Evolutionary conservation across 2,329 filamentous ascomycete genomes (phyloP).

Genomic region (Talaromyces pinophilus): DNA sequence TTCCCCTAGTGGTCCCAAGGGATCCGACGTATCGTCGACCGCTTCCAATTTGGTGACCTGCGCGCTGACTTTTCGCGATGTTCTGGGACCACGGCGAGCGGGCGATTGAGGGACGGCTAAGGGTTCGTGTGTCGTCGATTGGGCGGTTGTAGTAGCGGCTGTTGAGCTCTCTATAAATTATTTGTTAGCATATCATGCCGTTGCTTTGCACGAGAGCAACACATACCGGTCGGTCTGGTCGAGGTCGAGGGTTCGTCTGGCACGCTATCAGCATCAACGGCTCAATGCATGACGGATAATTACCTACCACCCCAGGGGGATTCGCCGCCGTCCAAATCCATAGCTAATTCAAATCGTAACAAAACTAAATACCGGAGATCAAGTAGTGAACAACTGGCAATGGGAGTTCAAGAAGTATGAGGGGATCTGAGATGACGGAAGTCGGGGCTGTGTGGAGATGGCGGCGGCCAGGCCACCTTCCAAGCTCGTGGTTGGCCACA

Average conservation of each 20-base stretch:
- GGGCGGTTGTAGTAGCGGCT: conserved; percentile 32
- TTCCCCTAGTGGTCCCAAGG: conserved; percentile 62
- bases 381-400: background rate
- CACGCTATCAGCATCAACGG: conserved; percentile 17
- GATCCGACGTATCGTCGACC: conserved; percentile 63
- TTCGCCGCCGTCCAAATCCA: conserved; percentile 49
- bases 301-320: conserved; percentile 53
- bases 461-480: conserved; percentile 8
- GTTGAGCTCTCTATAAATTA: conserved; percentile 25
- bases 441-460: conserved; percentile 18
- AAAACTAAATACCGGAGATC: conserved; percentile 3
- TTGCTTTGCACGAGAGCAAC: background rate
- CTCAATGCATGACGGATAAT: conserved; percentile 21
- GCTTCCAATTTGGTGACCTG: conserved; percentile 64
- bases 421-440: conserved; percentile 23
- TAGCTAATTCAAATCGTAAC: conserved; percentile 24
- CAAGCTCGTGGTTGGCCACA: conserved; percentile 20
- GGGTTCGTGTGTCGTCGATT: conserved; percentile 39
- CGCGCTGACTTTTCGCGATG: conserved; percentile 59
- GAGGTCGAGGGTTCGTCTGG: conserved; percentile 49
- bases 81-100: conserved; percentile 53
- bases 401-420: conserved; percentile 13
- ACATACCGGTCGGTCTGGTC: conserved; percentile 37
- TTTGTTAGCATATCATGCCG: conserved; percentile 18
- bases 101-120: conserved; percentile 51